Percentiles rank a stretch among this genome's conserved stretches.
phyloP scores from a whole-genome alignment of 2,329 filamentous ascomycete genomes.

The Fusarium oligoseptatum region DNA sequence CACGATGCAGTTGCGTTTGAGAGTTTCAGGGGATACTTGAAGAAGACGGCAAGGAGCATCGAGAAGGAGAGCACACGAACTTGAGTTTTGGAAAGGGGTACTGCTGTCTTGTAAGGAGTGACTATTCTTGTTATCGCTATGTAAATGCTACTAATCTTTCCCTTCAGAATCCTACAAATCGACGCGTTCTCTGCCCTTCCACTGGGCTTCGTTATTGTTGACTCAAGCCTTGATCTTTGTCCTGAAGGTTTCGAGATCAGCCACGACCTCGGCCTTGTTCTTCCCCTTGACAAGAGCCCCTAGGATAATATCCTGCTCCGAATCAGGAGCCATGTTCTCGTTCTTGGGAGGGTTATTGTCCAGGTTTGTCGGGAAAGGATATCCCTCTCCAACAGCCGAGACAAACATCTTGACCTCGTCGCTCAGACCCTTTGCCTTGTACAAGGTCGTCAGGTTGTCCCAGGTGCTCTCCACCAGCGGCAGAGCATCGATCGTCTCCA shows the following conservation, averaged over 20 bases:
- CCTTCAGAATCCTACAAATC: neutral
- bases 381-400: conserved; percentile 67
- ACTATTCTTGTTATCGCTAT: neutral
- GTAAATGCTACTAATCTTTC: neutral
- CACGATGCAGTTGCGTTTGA: conserved; percentile 81
- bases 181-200: too few relatives aligned
- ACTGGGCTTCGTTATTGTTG: neutral
- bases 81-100: too few relatives aligned
- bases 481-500: conserved; percentile 70
- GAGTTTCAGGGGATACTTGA: conserved; percentile 87
- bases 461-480: conserved; percentile 62
- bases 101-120: neutral
- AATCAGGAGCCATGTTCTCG: conserved; percentile 71
- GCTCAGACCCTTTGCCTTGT: conserved; percentile 53
- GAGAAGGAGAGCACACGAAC: neutral
- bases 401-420: conserved; percentile 61
- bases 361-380: conserved; percentile 73
- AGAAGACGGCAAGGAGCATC: conserved; percentile 51
- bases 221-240: conserved; percentile 28
- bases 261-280: conserved; percentile 56
- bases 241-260: conserved; percentile 50
- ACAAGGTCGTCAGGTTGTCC: conserved; percentile 52
- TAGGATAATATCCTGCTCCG: conserved; percentile 66
- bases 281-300: conserved; percentile 58
- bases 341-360: conserved; percentile 68